Evolutionary conservation across 1,284 basidiomycete genomes (phyloP), one percentile per base, ranked within the genome.

Genomic region (Peniophora sp.): DNA sequence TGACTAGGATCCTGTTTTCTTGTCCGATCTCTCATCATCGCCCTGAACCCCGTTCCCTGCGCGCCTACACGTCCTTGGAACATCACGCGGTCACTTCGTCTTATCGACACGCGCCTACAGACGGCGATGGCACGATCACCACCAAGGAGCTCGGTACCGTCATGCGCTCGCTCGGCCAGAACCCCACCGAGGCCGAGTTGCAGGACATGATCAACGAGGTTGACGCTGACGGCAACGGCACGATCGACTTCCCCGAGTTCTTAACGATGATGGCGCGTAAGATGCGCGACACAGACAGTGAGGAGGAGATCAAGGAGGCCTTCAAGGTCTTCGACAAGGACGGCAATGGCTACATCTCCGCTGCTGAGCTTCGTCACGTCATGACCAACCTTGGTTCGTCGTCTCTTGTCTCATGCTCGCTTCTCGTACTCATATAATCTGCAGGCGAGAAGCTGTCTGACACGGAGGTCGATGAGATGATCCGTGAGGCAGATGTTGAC

Each of bases 201-300:
- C 87, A 92, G 68, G 93, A 96, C 74, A 97, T 97, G 92, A 94
- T 95, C 78, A 92, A 91, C 73, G 90, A 94, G 71, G 90, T 92
- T 55, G 87, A 89, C 62, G 79, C 75, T 17, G 83, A 86, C 64
- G 77, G 81, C 43, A 85, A 86, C 62, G 94, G 93, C 56, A 92
- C 91, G 56, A 97, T 97, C 70, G 95, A 97, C 71, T 97, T 97
- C 70, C 86, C 89, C 56, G 93, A 95, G 65, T 93, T 95, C 75
- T 73, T 96, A 59, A 91, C 89, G 55, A 93, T 97, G 85, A 97
- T 97, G 94, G 90, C 91, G 48, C 84, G 92, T 65, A 93, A 93
- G 75, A 94, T 96, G 88, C 85, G 88, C 68, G 90, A 96, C 67
- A 92, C 91, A 19, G 94, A 96, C 67, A 85, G 72, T 57, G 83